A percentile compares a stretch with the other conserved stretches of the same genome.
Evolutionary conservation across 1,284 basidiomycete genomes (phyloP).

Genomic region (Violaceomyces palustris): DNA sequence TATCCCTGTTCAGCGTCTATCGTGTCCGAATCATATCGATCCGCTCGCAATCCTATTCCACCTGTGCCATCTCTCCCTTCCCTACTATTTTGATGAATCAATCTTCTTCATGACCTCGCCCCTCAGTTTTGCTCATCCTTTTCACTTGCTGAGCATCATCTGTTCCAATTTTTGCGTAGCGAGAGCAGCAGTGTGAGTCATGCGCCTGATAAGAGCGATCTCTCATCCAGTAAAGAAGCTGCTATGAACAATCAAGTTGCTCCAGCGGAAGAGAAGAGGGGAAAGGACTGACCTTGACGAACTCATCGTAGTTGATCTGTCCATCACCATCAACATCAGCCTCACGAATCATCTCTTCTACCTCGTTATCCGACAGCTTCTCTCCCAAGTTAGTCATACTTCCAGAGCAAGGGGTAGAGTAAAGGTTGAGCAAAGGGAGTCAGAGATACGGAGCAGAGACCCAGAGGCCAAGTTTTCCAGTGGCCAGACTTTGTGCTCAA

Average conservation of each 20-base stretch:
- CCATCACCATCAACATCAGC: constrained; percentile 93
- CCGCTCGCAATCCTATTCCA: no score
- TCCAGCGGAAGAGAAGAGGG: background rate
- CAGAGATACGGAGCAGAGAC: no score
- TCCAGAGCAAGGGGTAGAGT: no score
- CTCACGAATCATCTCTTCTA: constrained; percentile 98
- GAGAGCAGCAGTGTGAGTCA: background rate
- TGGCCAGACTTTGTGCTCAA: no score
- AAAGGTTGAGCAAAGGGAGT: no score
- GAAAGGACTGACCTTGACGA: constrained; percentile 56
- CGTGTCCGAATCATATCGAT: no score
- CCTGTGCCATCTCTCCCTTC: background rate
- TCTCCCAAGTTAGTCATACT: constrained; percentile 59
- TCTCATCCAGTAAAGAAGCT: background rate
- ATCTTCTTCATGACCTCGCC: no score
- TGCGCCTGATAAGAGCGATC: background rate
- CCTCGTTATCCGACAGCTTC: constrained; percentile 85
- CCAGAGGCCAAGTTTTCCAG: no score
- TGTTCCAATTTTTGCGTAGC: background rate
- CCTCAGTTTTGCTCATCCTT: background rate
- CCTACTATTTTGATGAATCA: background rate
- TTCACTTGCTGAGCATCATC: constrained; percentile 52
- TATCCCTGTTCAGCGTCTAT: no score
- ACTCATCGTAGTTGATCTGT: constrained; percentile 64
- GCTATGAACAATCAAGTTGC: background rate